Evolutionary conservation across 805 yeast species (phyloP).

Genomic region (Myxozyma mucilagina): DNA sequence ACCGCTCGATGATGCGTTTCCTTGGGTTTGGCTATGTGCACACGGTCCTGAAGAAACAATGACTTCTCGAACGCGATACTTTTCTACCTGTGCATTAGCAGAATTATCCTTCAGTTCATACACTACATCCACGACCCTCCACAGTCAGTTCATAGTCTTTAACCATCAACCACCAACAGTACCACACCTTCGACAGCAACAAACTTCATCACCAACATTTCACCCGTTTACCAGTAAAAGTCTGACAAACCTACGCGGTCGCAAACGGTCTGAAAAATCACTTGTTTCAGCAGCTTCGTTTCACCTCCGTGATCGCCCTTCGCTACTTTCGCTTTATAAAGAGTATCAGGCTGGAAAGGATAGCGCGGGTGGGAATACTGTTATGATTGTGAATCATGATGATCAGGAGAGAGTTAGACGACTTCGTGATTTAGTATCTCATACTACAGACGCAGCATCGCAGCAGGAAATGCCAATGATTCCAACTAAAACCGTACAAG

Average conservation of each 20-base stretch:
- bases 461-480: too few relatives aligned
- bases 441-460: too few relatives aligned
- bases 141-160: not conserved
- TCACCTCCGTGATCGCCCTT: constrained; percentile 20
- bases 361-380: too few relatives aligned
- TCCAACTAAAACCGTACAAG: too few relatives aligned
- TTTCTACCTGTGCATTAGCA: constrained; percentile 11
- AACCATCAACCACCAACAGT: too few relatives aligned
- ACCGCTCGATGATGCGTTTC: constrained; percentile 22
- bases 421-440: too few relatives aligned
- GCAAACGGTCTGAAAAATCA: not conserved
- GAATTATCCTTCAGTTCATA: not conserved
- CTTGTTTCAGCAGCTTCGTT: constrained; percentile 2
- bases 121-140: not conserved
- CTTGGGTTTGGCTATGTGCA: constrained; percentile 26
- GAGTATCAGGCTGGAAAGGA: constrained; percentile 15
- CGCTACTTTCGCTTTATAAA: constrained; percentile 18
- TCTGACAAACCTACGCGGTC: constrained; percentile 3
- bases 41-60: constrained; percentile 24
- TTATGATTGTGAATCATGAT: too few relatives aligned
- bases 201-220: not conserved
- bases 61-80: constrained; percentile 1
- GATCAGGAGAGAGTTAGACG: too few relatives aligned
- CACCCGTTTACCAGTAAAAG: constrained; percentile 16
- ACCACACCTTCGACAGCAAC: too few relatives aligned